Percentiles rank a stretch among this genome's conserved stretches.
Conservation (phyloP, 1,284 basidiomycete species). For the Porphyrellus sp. region DNA sequence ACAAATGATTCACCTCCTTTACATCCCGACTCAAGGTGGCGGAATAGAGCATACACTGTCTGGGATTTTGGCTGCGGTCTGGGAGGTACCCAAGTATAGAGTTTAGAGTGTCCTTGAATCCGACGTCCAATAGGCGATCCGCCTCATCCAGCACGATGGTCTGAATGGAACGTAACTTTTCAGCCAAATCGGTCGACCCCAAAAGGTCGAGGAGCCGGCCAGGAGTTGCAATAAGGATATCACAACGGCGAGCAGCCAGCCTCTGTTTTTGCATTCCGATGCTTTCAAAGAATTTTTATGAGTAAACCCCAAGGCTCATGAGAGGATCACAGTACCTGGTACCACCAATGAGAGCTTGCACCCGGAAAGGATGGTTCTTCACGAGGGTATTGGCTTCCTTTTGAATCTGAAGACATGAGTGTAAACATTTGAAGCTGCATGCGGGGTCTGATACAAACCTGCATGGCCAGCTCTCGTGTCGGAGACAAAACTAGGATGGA, state of each 20-base stretch:
- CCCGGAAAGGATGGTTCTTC: constrained; percentile 42
- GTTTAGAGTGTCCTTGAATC: constrained; percentile 77
- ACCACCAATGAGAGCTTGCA: constrained; percentile 47
- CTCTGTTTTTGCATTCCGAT: constrained; percentile 38
- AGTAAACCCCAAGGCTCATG: background rate
- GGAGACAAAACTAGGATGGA: constrained; percentile 76
- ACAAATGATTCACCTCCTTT: constrained; percentile 29
- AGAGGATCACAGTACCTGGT: constrained; percentile 41
- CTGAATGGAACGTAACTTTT: constrained; percentile 52
- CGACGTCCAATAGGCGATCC: constrained; percentile 86
- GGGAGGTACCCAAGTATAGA: constrained; percentile 69
- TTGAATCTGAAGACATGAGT: constrained; percentile 34
- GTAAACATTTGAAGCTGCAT: background rate
- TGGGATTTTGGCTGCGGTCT: constrained; percentile 31
- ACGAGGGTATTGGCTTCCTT: constrained; percentile 81
- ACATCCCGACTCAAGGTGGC: constrained; percentile 52
- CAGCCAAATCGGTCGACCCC: constrained; percentile 38
- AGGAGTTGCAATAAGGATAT: constrained; percentile 87
- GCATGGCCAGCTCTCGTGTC: constrained; percentile 85
- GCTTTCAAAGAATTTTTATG: constrained; percentile 7
- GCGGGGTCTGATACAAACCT: constrained; percentile 44
- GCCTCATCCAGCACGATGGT: constrained; percentile 91
- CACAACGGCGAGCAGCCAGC: constrained; percentile 47
- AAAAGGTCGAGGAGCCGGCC: constrained; percentile 85
- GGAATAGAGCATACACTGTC: constrained; percentile 84